Conservation (phyloP, 345 rosid genomes). For the Brassica incana region DNA sequence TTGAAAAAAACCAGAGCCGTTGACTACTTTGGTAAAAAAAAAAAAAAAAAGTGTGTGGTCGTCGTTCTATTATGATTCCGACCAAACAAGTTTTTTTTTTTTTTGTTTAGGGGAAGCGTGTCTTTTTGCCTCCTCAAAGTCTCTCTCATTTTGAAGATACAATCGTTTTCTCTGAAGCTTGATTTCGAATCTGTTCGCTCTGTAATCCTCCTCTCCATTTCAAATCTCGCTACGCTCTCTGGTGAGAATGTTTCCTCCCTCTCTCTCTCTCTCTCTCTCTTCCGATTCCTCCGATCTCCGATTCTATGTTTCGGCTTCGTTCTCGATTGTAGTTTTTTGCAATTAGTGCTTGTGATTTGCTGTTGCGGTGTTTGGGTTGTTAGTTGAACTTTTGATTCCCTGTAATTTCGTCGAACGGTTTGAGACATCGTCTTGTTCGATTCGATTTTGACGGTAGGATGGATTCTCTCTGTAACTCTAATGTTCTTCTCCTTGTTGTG, state of each 20-base stretch:
- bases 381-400: neutral
- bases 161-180: neutral
- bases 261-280: neutral
- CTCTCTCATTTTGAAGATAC: neutral
- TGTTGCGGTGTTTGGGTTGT: neutral
- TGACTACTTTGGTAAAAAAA: neutral
- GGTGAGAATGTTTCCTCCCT: slow-evolving; percentile 22
- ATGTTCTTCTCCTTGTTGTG: neutral
- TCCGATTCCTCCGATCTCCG: slow-evolving; percentile 2
- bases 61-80: neutral
- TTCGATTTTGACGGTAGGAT: slow-evolving; percentile 17
- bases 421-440: slow-evolving; percentile 4
- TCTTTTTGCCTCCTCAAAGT: neutral
- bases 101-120: neutral
- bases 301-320: slow-evolving; percentile 7
- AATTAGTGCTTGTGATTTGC: neutral
- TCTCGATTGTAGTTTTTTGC: neutral
- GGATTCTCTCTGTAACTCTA: neutral
- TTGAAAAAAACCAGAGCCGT: neutral
- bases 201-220: neutral
- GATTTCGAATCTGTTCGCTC: neutral
- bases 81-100: neutral
- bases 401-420: neutral
- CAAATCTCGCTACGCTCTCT: neutral
- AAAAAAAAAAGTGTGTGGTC: neutral